Base-by-base conservation (phyloP, 2,329 filamentous ascomycete genomes). In the Monascus ruber region DNA sequence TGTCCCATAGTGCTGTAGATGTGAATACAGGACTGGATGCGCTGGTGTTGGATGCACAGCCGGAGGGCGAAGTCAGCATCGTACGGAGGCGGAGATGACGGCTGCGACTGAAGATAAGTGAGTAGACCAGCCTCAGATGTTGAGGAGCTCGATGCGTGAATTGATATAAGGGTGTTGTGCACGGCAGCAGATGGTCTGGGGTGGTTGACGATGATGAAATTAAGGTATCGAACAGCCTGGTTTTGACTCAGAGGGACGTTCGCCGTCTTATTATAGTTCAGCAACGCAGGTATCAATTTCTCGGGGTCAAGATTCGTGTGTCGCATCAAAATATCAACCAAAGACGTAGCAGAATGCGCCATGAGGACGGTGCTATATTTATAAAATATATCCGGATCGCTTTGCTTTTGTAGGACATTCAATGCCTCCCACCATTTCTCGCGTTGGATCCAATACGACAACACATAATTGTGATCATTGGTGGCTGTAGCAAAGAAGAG, bases 1-100 rank as follows among this genome's bases (percentile, higher is more conserved):
- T 96, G 87, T 0, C 83, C 83, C 89, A 98, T 98, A 44, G 81
- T 84, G 40, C 84, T 94, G 69, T 96, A 98, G 46, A 98, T 95
- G 61, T 96, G 88, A 4, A 96, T 89, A 55, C 88, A 94, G 9
- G 86, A 93, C 46, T 94, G 80, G 1, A 95, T 88, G 34, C 91
- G 83, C 49, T 88, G 81, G 63, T 98, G 81, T 53, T 95, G 84
- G 48, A 98, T 96, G 64, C 91, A 98, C 8, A 96, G 74, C 8
- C 91, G 83, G 26, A 98, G 78, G 1, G 91, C 91, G 63, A 98
- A 98, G 61, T 98, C 91, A 2, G 86, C 85, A 57, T 98, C 91
- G 59, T 93, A 98, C 34, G 79, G 77, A 34, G 87, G 86, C 37
- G 79, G 77, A 25, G 85, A 84, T 54, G 91, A 83, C 37, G 85